Conservation (phyloP, 2,329 filamentous ascomycete genomes). For the Sporothrix pseudoabietina region DNA sequence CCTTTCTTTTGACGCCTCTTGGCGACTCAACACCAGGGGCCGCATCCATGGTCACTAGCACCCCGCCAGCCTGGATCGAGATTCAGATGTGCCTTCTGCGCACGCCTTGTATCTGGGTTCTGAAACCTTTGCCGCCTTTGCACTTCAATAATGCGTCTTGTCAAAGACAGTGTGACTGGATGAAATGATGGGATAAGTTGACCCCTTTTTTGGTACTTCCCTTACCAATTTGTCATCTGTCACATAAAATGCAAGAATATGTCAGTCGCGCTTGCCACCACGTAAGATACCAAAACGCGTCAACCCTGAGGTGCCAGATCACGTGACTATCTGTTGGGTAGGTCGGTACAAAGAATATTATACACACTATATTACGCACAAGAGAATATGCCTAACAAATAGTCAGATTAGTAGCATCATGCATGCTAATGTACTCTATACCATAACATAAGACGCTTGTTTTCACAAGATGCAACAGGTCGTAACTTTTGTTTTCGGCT, state of each 20-base stretch:
- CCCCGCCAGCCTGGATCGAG: not conserved
- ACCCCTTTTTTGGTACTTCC: not conserved
- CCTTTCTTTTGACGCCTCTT: conserved; percentile 31
- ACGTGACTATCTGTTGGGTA: conserved; percentile 35
- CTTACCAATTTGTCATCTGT: not conserved
- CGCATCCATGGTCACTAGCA: conserved; percentile 29
- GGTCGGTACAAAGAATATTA: not conserved
- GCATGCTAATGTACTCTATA: too few relatives aligned
- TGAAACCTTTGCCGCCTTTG: not conserved
- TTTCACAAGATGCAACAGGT: too few relatives aligned
- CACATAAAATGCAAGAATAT: not conserved
- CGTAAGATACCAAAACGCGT: not conserved
- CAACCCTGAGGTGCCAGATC: conserved; percentile 25
- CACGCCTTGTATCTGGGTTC: not conserved
- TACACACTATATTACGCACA: not conserved
- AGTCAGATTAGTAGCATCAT: conserved; percentile 29
- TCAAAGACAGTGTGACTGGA: not conserved
- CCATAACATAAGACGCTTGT: too few relatives aligned
- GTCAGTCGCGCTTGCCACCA: conserved; percentile 9
- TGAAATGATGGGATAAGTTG: too few relatives aligned
- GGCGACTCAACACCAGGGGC: conserved; percentile 4
- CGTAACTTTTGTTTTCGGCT: not conserved
- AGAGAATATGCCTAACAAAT: not conserved
- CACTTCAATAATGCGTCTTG: not conserved
- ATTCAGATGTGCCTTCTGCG: not conserved